These are phyloP conservation scores for Ogataea trehaloabstinens DNA, from an alignment of 805 yeast species.

Conservation along the genomic window DNA sequence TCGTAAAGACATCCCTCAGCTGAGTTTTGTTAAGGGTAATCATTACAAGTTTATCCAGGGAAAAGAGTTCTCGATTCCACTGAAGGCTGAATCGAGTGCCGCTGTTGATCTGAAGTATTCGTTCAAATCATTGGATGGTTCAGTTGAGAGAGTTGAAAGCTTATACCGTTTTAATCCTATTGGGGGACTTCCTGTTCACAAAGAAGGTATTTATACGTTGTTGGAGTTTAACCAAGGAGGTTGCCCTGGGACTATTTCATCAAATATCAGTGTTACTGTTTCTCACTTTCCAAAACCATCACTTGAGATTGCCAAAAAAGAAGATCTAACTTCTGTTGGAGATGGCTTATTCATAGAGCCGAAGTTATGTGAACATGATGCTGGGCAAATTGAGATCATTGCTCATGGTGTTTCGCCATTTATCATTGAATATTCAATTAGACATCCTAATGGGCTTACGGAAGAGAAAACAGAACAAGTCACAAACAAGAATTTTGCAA, in stretches of 20 bases:
- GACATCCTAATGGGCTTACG: constrained; percentile 52
- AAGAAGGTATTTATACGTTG: constrained; percentile 44
- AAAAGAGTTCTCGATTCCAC: constrained; percentile 54
- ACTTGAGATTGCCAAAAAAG: constrained; percentile 12
- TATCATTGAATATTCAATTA: constrained; percentile 61
- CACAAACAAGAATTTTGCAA: constrained; percentile 36
- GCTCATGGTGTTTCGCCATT: constrained; percentile 64
- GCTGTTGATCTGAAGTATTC: constrained; percentile 33
- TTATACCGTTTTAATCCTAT: constrained; percentile 20
- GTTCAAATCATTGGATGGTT: constrained; percentile 24
- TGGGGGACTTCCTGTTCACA: constrained; percentile 31
- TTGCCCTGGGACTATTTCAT: constrained; percentile 41
- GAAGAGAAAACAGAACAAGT: constrained; percentile 43
- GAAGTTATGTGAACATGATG: constrained; percentile 25
- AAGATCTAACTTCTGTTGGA: constrained; percentile 4
- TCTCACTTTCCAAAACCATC: constrained; percentile 31
- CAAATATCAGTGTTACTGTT: constrained; percentile 21
- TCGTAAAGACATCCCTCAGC: constrained; percentile 62
- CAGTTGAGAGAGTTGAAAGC: constrained; percentile 5
- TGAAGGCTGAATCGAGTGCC: constrained; percentile 34
- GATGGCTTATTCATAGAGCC: constrained; percentile 9
- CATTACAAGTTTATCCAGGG: constrained; percentile 58
- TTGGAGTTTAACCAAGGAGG: constrained; percentile 39
- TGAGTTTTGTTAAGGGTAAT: constrained; percentile 31
- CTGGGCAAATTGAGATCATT: constrained; percentile 34